Evolutionary conservation across 306 rosid species (phyloP), one percentile per base, ranked within the genome.

Genomic region (Prunus armeniaca): DNA sequence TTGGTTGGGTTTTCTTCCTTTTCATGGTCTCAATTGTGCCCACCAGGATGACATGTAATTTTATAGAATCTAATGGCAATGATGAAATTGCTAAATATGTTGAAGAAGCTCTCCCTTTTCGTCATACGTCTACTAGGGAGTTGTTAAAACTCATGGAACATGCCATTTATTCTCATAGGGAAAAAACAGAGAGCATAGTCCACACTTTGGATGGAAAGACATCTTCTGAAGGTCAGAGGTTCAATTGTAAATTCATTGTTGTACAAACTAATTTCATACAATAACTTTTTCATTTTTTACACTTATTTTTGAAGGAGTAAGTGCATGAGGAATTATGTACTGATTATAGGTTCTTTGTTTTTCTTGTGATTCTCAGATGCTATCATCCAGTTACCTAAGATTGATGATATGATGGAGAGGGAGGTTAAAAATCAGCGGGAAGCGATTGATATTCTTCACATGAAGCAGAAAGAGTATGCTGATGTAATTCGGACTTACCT

Each of bases 341-440:
- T 22, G 24, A 22, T 22, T 24, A 24, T 24, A 24, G 25, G 25
- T 24, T 24, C 25, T 24, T 24, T 24, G 79, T 81, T 45, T 22
- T 85, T 55, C 82, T 22, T 81, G 82, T 75, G 76, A 79, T 81
- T 75, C 81, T 79, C 91, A 95, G 99, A 89, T 84, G 90, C 87
- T 76, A 72, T 88, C 74, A 64, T 84, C 41, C 90, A 80, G 49
- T 81, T 89, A 81, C 85, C 96, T 67, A 92, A 84, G 90, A 87
- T 95, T 79, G 99, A 89, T 70, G 91, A 89, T 77, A 85, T 92
- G 93, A 83, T 78, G 82, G 83, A 89, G 83, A 87, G 86, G 85
- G 99, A 92, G 87, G 88, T 87, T 58, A 62, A 73, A 65, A 81
- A 83, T 74, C 85, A 92, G 32, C 73, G 63, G 18, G 81, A 88